phyloP scores from a whole-genome alignment of 2,329 filamentous ascomycete species.

The Monosporascus sp. region DNA sequence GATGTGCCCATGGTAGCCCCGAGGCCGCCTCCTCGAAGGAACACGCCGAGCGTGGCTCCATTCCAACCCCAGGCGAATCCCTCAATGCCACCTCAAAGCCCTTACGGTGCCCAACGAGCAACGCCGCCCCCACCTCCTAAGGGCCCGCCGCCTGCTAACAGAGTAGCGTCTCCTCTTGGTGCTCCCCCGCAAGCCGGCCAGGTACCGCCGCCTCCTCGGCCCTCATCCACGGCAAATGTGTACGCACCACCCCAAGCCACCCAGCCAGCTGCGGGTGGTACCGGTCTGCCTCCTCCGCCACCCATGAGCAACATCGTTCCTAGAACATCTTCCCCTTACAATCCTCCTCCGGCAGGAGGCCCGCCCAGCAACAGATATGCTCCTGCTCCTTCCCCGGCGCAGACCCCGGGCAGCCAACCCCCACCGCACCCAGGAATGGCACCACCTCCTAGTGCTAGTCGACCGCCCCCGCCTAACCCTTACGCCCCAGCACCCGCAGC shows the following conservation, averaged over 20 bases:
- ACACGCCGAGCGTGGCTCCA: conserved; percentile 68
- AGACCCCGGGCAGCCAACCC: conserved; percentile 36
- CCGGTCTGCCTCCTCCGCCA: conserved; percentile 33
- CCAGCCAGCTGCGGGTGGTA: conserved; percentile 25
- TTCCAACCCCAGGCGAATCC: conserved; percentile 62
- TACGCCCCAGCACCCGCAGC: conserved; percentile 46
- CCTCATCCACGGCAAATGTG: conserved; percentile 54
- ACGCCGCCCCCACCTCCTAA: conserved; percentile 81
- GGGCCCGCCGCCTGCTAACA: conserved; percentile 57
- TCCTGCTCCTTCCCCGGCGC: conserved; percentile 56
- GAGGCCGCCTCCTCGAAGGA: conserved; percentile 62
- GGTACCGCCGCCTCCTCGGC: conserved; percentile 38
- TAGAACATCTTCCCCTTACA: conserved; percentile 80
- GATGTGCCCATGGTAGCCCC: conserved; percentile 85
- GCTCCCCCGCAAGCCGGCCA: conserved; percentile 48
- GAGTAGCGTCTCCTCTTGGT: conserved; percentile 66
- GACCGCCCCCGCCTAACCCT: conserved; percentile 41
- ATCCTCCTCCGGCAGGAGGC: conserved; percentile 64
- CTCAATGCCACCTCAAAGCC: conserved; percentile 47
- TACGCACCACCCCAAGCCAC: conserved; percentile 58
- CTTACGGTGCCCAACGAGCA: conserved; percentile 54
- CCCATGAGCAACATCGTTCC: conserved; percentile 50
- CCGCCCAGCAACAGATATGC: conserved; percentile 75
- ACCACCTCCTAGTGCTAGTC: conserved; percentile 31
- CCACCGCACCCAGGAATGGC: conserved; percentile 26